These are phyloP conservation scores for Tricholoma bakamatsutake DNA, from an alignment of 768 basidiomycete species.

Conservation along the genomic window DNA sequence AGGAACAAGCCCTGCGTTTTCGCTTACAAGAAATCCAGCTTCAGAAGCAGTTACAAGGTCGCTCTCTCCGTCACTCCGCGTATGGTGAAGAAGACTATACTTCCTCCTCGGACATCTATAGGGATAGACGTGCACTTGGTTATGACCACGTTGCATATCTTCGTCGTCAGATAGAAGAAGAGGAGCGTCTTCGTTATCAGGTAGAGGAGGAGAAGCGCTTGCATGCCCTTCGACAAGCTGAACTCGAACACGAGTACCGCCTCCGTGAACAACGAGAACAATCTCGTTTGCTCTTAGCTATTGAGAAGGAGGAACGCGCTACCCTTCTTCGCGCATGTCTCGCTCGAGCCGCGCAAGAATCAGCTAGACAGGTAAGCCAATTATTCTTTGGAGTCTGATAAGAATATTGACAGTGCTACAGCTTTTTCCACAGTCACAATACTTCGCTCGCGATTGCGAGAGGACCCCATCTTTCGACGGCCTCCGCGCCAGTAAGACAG, in stretches of 20 bases:
- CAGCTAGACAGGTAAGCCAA: neutral
- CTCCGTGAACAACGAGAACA: slow-evolving; percentile 3
- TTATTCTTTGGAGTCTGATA: neutral
- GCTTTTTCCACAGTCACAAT: neutral
- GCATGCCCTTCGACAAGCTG: neutral
- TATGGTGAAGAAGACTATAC: neutral
- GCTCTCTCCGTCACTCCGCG: neutral
- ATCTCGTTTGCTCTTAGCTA: neutral
- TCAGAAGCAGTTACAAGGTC: slow-evolving; percentile 5
- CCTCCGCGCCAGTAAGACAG: neutral
- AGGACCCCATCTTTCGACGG: neutral
- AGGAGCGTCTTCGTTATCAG: slow-evolving; percentile 4
- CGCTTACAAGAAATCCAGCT: slow-evolving; percentile 18
- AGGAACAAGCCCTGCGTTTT: slow-evolving; percentile 25
- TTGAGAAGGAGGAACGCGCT: neutral
- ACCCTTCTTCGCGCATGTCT: neutral
- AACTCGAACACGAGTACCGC: neutral
- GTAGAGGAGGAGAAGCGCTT: slow-evolving; percentile 4
- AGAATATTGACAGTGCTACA: neutral
- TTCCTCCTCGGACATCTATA: neutral
- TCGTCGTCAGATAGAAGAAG: slow-evolving; percentile 3
- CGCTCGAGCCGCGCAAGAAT: neutral
- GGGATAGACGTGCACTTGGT: neutral
- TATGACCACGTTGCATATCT: neutral
- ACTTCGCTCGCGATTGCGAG: neutral